A percentile compares a stretch with the other conserved stretches of the same genome.
phyloP scores from a whole-genome alignment of 768 basidiomycete species.

The Lactarius hengduanensis region DNA sequence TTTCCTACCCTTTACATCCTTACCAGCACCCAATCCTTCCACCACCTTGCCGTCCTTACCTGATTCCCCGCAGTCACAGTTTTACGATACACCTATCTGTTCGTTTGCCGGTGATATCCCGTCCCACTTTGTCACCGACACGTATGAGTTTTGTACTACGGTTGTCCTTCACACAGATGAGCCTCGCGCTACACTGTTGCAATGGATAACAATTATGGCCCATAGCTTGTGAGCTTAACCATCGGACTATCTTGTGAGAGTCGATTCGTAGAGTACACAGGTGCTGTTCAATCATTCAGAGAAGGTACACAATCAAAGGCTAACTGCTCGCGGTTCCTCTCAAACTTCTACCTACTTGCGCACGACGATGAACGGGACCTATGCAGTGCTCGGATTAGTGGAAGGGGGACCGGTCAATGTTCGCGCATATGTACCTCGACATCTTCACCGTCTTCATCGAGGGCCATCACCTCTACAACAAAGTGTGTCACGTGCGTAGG shows the following conservation, averaged over 20 bases:
- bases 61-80: slow-evolving; percentile 16
- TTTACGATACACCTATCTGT: slow-evolving; percentile 23
- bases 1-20: slow-evolving; percentile 19
- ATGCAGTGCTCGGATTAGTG: slow-evolving; percentile 11
- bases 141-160: slow-evolving; percentile 18
- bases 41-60: slow-evolving; percentile 29
- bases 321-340: background rate
- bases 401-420: background rate
- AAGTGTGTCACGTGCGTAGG: slow-evolving; percentile 80
- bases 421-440: slow-evolving; percentile 65
- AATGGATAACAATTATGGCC: slow-evolving; percentile 28
- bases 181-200: slow-evolving; percentile 6
- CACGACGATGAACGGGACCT: slow-evolving; percentile 86
- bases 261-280: slow-evolving; percentile 8
- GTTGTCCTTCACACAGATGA: slow-evolving; percentile 17
- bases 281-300: background rate
- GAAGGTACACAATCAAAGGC: slow-evolving; percentile 16
- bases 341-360: slow-evolving; percentile 44
- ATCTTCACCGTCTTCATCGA: slow-evolving; percentile 90
- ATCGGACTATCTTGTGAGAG: slow-evolving; percentile 3
- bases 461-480: slow-evolving; percentile 91
- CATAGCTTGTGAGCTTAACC: background rate
- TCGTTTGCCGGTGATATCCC: slow-evolving; percentile 4
- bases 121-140: slow-evolving; percentile 7
- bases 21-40: slow-evolving; percentile 24